These are phyloP conservation scores for Annulohypoxylon maeteangense DNA, from an alignment of 495 filamentous ascomycete species.

Conservation along the genomic window DNA sequence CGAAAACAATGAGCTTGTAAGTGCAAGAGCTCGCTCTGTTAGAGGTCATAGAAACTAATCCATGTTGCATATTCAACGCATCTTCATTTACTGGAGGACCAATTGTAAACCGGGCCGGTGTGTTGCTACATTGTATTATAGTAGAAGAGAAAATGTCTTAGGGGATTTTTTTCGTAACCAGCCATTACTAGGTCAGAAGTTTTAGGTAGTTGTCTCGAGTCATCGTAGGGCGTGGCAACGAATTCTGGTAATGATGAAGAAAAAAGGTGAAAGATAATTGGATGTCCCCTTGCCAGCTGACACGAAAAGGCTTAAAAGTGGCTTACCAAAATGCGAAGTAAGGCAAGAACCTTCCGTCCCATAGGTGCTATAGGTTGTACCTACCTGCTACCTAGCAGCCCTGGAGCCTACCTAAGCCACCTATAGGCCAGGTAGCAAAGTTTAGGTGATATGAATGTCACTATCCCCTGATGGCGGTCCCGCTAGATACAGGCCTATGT, in stretches of 20 bases:
- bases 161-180: neutral
- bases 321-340: slow-evolving; percentile 23
- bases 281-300: slow-evolving; percentile 30
- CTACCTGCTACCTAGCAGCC: no score
- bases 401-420: slow-evolving; percentile 11
- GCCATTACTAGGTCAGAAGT: neutral
- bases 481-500: slow-evolving; percentile 21
- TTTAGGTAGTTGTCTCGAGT: slow-evolving; percentile 19
- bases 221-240: slow-evolving; percentile 10
- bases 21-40: neutral
- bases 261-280: slow-evolving; percentile 20
- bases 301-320: slow-evolving; percentile 8
- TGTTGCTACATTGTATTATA: slow-evolving; percentile 23
- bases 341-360: neutral
- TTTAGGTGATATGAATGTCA: neutral
- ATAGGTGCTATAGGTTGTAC: slow-evolving; percentile 5
- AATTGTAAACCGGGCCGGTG: slow-evolving; percentile 21
- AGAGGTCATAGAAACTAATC: neutral
- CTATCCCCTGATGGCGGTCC: neutral
- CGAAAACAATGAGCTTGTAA: slow-evolving; percentile 21
- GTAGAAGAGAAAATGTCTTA: slow-evolving; percentile 23
- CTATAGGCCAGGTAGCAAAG: slow-evolving; percentile 1
- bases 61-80: neutral
- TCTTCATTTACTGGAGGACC: slow-evolving; percentile 23
- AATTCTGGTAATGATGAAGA: neutral